Evolutionary conservation across 176 grass and related monocot species (phyloP).

Genomic region (Oryza coarctata): DNA sequence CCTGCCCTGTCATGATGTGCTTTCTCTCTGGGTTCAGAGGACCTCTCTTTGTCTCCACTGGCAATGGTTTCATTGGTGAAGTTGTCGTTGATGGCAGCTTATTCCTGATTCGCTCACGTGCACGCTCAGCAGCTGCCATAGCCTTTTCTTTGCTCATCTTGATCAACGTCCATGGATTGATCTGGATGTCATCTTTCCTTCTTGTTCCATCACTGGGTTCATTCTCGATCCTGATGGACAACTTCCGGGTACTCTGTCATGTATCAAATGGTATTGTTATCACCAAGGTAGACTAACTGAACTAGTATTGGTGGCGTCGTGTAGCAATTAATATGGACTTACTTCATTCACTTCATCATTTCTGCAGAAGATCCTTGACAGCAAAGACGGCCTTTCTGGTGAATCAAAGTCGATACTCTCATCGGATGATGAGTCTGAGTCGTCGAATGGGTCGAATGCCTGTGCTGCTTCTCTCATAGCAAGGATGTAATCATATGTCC

Average conservation of each 20-base stretch:
- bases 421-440: constrained; percentile 70
- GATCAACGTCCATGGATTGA: constrained; percentile 86
- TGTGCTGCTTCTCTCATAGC: constrained; percentile 79
- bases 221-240: constrained; percentile 81
- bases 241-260: constrained; percentile 58
- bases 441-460: constrained; percentile 70
- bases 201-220: constrained; percentile 45
- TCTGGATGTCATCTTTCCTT: constrained; percentile 63
- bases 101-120: constrained; percentile 66
- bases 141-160: constrained; percentile 92
- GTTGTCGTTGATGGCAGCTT: constrained; percentile 38
- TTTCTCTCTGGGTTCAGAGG: constrained; percentile 53
- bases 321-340: constrained; percentile 4
- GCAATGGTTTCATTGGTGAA: constrained; percentile 72
- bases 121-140: constrained; percentile 73
- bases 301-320: not conserved
- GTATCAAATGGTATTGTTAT: constrained; percentile 31
- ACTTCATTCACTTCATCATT: constrained; percentile 57
- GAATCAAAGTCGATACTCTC: constrained; percentile 71
- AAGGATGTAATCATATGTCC: constrained; percentile 97
- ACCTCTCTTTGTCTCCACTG: constrained; percentile 81
- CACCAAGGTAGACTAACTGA: not conserved
- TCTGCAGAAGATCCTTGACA: constrained; percentile 59
- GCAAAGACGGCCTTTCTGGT: constrained; percentile 55
- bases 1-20: constrained; percentile 41